Conservation (phyloP, 352 stramenopile species). For the Phytopythium sindhum region DNA sequence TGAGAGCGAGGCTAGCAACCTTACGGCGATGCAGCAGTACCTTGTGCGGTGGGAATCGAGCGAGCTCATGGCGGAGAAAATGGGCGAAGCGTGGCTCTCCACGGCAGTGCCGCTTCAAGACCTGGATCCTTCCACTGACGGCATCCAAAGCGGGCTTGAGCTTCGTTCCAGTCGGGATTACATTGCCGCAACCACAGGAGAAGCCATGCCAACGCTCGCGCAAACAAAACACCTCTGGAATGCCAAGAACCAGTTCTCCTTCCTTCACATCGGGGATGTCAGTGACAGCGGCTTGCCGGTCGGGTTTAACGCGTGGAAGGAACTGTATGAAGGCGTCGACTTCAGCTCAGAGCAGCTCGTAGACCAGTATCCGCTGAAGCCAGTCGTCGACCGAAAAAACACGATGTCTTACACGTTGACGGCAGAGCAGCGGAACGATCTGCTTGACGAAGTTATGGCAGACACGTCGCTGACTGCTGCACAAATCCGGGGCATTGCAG, state of each 20-base stretch:
- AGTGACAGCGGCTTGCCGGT: constrained; percentile 28
- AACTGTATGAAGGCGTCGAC: constrained; percentile 53
- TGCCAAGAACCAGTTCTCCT: constrained; percentile 34
- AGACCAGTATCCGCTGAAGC: constrained; percentile 29
- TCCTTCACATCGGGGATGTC: constrained; percentile 20
- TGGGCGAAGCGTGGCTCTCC: constrained; percentile 40
- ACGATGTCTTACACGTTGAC: constrained; percentile 21
- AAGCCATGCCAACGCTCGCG: constrained; percentile 25
- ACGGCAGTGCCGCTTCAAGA: constrained; percentile 30
- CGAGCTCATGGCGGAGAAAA: constrained; percentile 19
- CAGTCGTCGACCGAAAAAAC: constrained; percentile 11
- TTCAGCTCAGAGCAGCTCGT: constrained; percentile 47
- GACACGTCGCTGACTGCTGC: constrained; percentile 28
- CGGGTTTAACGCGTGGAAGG: constrained; percentile 55
- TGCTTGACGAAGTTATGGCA: constrained; percentile 27
- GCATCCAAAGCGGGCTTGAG: constrained; percentile 51
- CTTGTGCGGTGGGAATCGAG: constrained; percentile 48
- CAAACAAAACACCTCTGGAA: constrained; percentile 48
- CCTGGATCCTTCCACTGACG: constrained; percentile 30
- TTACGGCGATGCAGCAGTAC: constrained; percentile 32
- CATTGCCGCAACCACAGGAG: constrained; percentile 3
- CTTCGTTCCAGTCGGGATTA: constrained; percentile 30
- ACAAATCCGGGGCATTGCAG: constrained; percentile 40
- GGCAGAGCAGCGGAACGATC: constrained; percentile 12
- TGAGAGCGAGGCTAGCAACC: constrained; percentile 11